Evolutionary conservation across 2,329 filamentous ascomycete species (phyloP), one percentile per base, ranked within the genome.

Genomic region (Penicillium janthinellum): DNA sequence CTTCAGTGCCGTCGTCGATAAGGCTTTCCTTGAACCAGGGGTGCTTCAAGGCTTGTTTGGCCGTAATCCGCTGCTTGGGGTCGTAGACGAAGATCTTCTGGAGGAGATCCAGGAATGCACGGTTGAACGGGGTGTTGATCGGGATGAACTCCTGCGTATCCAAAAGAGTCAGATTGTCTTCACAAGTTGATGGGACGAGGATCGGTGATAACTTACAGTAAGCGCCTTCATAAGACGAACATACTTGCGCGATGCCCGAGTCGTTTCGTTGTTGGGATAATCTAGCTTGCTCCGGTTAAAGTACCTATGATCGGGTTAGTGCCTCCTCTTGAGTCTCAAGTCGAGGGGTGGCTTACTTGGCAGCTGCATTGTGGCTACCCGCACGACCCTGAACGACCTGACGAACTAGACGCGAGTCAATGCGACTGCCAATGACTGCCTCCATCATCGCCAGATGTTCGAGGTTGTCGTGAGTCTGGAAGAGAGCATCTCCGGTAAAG

Each of bases 361-460:
- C 77, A 38, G 84, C 82, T 28, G 82, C 79, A 64, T 85, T 86
- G 48, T 79, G 71, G 71, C 76, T 80, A 64, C 78, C 78, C 44
- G 77, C 73, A 66, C 81, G 70, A 68, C 81, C 71, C 66, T 78
- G 75, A 68, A 81, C 72, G 64, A 86, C 84, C 59, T 83, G 79
- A 64, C 78, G 78, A 56, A 87, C 80, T 28, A 87, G 74, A 37
- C 81, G 81, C 7, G 80, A 72, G 60, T 87, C 85, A 45, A 87
- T 82, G 64, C 81, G 82, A 48, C 78, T 76, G 42, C 81, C 82
- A 69, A 85, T 86, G 8, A 87, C 84, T 11, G 81, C 80, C 72
- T 89, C 86, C 86, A 89, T 89, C 86, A 89, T 89, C 39, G 86
- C 86, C 49, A 89, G 80, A 71, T 89, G 86, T 70, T 88, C 86